Evolutionary conservation across 768 basidiomycete genomes (phyloP).

Genomic region (Boletus reticuloceps): DNA sequence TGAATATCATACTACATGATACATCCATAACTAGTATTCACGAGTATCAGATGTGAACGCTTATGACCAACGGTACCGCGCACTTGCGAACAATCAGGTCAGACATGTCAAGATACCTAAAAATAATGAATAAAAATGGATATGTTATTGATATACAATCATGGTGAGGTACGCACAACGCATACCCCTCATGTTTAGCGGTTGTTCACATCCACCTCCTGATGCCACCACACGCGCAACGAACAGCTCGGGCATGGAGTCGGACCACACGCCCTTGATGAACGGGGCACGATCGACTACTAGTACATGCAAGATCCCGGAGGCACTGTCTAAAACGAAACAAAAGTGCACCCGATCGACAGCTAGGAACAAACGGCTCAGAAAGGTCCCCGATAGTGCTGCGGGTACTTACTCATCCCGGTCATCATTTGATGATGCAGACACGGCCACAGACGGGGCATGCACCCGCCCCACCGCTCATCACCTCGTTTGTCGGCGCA

Average conservation of each 20-base stretch:
- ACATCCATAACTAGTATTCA: neutral
- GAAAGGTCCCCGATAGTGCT: neutral
- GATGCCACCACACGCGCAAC: constrained; percentile 69
- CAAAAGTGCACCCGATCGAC: constrained; percentile 65
- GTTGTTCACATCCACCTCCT: constrained; percentile 74
- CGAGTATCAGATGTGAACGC: neutral
- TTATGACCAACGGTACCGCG: neutral
- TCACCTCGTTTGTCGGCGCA: constrained; percentile 48
- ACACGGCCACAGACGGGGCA: constrained; percentile 33
- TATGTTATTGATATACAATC: constrained; percentile 3
- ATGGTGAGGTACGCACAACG: neutral
- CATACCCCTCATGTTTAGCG: constrained; percentile 61
- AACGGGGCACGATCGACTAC: too few relatives aligned
- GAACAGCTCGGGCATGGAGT: constrained; percentile 73
- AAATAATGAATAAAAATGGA: neutral
- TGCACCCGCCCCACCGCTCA: constrained; percentile 33
- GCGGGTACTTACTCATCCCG: constrained; percentile 43
- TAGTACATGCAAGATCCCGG: constrained; percentile 30
- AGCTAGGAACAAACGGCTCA: constrained; percentile 33
- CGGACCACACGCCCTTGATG: constrained; percentile 76
- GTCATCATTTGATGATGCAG: constrained; percentile 71
- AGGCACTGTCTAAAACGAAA: constrained; percentile 38
- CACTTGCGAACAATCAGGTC: neutral
- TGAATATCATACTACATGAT: neutral
- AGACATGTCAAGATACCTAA: neutral